phyloP scores from a whole-genome alignment of 192 early-diverging fungal genomes.

The Irineochytrium annulatum region DNA sequence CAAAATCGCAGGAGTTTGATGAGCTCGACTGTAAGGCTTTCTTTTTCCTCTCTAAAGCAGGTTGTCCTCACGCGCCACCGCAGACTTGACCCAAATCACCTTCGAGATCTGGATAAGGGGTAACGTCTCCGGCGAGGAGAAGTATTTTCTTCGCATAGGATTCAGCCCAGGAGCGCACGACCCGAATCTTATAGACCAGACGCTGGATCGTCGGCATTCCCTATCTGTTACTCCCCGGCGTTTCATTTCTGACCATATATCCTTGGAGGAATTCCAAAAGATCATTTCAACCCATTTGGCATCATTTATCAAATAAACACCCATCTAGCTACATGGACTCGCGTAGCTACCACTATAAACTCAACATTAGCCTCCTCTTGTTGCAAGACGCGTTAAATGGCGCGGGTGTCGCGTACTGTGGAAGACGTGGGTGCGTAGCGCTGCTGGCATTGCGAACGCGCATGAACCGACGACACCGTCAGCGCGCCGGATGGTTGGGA shows the following conservation, averaged over 20 bases:
- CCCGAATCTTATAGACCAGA: constrained; percentile 83
- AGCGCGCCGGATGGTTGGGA: too few species aligned
- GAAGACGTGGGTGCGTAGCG: too few species aligned
- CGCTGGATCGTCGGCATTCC: constrained; percentile 79
- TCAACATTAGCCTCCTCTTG: too few species aligned
- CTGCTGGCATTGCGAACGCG: too few species aligned
- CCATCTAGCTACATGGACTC: too few species aligned
- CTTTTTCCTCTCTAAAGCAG: neutral
- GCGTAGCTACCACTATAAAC: too few species aligned
- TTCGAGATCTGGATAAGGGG: constrained; percentile 93
- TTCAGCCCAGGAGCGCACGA: constrained; percentile 90
- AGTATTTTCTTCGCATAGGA: constrained; percentile 85
- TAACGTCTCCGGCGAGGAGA: constrained; percentile 39
- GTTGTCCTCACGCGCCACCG: neutral
- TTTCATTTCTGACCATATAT: constrained; percentile 84
- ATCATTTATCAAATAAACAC: too few species aligned
- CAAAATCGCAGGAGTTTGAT: constrained; percentile 52
- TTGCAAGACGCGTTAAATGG: too few species aligned
- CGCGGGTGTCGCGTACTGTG: too few species aligned
- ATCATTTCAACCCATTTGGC: too few species aligned
- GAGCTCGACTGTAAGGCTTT: constrained; percentile 85
- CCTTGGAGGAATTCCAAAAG: constrained; percentile 68
- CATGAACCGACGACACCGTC: too few species aligned
- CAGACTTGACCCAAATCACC: constrained; percentile 93
- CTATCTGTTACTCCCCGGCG: constrained; percentile 75